Evolutionary conservation across 768 basidiomycete genomes (phyloP).

Genomic region (Amanita rubescens): DNA sequence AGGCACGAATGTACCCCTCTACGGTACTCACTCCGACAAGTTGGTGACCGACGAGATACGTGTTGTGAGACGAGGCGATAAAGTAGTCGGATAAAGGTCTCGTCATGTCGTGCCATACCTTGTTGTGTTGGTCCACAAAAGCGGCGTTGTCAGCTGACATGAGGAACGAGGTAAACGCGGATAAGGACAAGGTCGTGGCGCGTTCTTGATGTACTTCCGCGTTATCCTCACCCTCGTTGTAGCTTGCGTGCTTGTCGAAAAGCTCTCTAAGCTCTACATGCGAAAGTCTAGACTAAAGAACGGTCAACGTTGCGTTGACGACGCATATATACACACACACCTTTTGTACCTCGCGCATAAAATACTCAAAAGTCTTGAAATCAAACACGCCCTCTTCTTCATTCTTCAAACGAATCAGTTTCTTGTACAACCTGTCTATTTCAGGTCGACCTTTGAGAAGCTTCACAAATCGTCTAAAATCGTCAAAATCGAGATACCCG

Average conservation of each 20-base stretch:
- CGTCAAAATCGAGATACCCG: slow-evolving; percentile 64
- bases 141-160: slow-evolving; percentile 68
- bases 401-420: slow-evolving; percentile 15
- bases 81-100: slow-evolving; percentile 82
- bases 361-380: slow-evolving; percentile 34
- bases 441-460: slow-evolving; percentile 82
- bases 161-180: slow-evolving; percentile 74
- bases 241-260: slow-evolving; percentile 28
- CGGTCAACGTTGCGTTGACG: neutral
- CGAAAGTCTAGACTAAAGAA: slow-evolving; percentile 27
- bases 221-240: neutral
- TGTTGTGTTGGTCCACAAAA: slow-evolving; percentile 32
- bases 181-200: slow-evolving; percentile 35
- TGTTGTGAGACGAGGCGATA: slow-evolving; percentile 86
- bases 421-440: slow-evolving; percentile 54
- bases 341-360: slow-evolving; percentile 38
- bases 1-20: slow-evolving; percentile 82
- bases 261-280: slow-evolving; percentile 25
- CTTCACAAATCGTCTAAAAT: slow-evolving; percentile 80
- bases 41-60: slow-evolving; percentile 74
- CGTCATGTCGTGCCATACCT: slow-evolving; percentile 80
- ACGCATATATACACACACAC: slow-evolving; percentile 23
- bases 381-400: slow-evolving; percentile 23
- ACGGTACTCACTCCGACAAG: slow-evolving; percentile 73
- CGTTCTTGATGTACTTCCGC: neutral